Conservation (phyloP, 257 asterid genomes). For the Avicennia marina region DNA sequence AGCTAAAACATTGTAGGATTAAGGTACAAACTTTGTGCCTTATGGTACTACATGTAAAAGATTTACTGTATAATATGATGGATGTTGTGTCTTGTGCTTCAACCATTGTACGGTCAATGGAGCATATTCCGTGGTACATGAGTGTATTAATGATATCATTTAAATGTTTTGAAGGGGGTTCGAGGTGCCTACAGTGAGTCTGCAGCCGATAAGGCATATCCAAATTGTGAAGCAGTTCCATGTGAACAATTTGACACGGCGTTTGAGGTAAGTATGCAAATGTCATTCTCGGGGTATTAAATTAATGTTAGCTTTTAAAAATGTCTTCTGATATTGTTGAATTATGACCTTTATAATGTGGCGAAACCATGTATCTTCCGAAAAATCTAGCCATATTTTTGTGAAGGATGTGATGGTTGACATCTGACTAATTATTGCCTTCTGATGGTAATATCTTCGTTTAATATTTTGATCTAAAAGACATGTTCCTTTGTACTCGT, state of each 20-base stretch:
- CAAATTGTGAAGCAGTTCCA: conserved; percentile 95
- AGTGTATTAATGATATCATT: conserved; percentile 14
- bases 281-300: not conserved
- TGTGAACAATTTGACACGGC: conserved; percentile 97
- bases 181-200: conserved; percentile 94
- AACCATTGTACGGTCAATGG: conserved; percentile 5
- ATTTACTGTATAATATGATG: not conserved
- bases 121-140: not conserved
- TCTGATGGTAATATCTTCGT: too few species aligned
- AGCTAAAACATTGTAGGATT: not conserved
- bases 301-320: not conserved
- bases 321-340: not conserved
- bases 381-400: not conserved
- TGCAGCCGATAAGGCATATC: conserved; percentile 97
- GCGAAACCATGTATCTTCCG: not conserved
- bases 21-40: conserved; percentile 8
- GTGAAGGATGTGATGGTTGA: conserved; percentile 1
- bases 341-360: not conserved
- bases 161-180: conserved; percentile 55
- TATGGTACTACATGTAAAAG: conserved; percentile 3
- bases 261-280: conserved; percentile 61
- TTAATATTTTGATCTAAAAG: too few species aligned
- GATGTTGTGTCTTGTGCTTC: conserved; percentile 16
- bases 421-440: conserved; percentile 5
- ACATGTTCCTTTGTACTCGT: too few species aligned